Evolutionary conservation across 2,329 filamentous ascomycete genomes (phyloP), one percentile per base, ranked within the genome.

Genomic region (Sarocladiaceae sp.): DNA sequence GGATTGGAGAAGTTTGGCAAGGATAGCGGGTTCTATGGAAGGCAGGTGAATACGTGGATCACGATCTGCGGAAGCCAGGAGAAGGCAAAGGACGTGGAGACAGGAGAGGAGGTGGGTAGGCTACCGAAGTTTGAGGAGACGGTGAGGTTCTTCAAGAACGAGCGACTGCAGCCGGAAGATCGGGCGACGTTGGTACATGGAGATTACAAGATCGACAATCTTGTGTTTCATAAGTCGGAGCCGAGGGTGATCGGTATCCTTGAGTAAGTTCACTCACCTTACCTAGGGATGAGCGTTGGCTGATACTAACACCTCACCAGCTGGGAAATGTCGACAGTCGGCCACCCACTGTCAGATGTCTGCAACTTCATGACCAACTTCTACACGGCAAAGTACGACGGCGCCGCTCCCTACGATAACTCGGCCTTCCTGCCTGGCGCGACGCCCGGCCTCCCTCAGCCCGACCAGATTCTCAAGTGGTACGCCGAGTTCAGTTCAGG

Each of bases 261-360:
- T 5, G 93, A 98, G 77, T 85, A 64, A 60, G 76, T 66, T 9
- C 5, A 13, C 24, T 26, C 18, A 16, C 34, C 33, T 20, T 13
- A 15, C 10, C 16, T 33, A 10, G 6, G 31, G 15, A 27, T 23
- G 21, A 6, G 43, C n/a, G 18, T 43, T 1, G 21, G 32, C 23
- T 45, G 24, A 24, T 19, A 18, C n/a, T 23, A 9, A 29, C 16
- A 15, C 16, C 16, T 33, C 21, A 6, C 58, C 56, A 80, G 76
- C 67, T 97, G 91, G 91, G 93, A 97, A 69, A 95, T 98, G 88
- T 89, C 88, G 27, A 97, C 93, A 0, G 83, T 96, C 45, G 93
- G 93, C n/a, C 91, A 98, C 62, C 93, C 93, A 1, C 76, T 97
- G 18, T 91, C 86, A 5, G 93, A 98, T 61, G 70, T 97, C 32